A percentile compares a stretch with the other conserved stretches of the same genome.
These are phyloP conservation scores for Picea abies DNA, from an alignment of 83 land plant genomes.

Conservation along the genomic window DNA sequence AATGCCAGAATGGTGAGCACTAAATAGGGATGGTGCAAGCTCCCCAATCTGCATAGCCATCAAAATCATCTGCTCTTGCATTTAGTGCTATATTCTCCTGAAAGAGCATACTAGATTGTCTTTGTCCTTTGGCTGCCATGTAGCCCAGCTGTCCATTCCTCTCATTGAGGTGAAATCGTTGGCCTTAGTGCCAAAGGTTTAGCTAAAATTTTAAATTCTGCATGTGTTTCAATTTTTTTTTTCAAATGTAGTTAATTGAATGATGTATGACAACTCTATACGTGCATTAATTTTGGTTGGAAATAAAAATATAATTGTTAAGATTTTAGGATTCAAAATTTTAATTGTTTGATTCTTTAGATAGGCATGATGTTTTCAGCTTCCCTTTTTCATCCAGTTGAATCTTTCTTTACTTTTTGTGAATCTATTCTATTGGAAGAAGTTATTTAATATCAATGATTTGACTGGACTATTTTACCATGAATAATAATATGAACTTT, in stretches of 20 bases:
- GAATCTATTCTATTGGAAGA: not conserved
- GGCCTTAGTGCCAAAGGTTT: no score
- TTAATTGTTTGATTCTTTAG: not conserved
- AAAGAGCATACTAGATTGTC: no score
- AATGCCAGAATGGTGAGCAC: no score
- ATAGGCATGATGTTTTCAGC: slow-evolving; percentile 4
- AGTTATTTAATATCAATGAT: not conserved
- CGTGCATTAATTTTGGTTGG: not conserved
- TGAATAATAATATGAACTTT: not conserved
- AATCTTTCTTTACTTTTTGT: not conserved
- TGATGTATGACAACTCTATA: not conserved
- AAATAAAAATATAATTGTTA: not conserved
- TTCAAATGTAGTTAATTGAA: not conserved
- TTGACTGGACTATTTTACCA: not conserved
- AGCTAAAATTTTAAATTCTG: no score
- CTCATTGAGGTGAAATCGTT: no score
- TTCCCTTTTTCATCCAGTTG: not conserved
- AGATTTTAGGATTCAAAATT: not conserved
- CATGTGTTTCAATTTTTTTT: not conserved
- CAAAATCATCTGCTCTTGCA: no score
- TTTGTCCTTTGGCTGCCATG: no score
- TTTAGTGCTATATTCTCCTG: no score
- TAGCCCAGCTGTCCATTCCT: no score
- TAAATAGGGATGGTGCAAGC: no score
- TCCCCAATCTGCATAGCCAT: no score